Evolutionary conservation across 2,329 filamentous ascomycete genomes (phyloP).

Genomic region (Dendrostoma leiphaemia): DNA sequence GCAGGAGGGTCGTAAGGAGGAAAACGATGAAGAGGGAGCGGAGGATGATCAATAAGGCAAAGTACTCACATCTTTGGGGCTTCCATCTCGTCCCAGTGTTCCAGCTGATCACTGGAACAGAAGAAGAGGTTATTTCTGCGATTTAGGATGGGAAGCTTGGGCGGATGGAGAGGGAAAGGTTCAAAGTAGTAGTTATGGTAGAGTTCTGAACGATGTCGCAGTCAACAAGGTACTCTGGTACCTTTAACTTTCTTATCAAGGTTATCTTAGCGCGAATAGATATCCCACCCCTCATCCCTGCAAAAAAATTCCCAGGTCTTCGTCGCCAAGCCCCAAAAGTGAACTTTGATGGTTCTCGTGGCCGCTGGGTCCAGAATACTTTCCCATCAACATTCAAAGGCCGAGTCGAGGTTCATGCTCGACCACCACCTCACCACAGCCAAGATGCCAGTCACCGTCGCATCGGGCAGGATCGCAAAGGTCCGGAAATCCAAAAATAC

Average conservation of each 20-base stretch:
- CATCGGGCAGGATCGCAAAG: constrained; percentile 67
- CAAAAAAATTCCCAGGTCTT: constrained; percentile 13
- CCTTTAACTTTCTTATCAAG: constrained; percentile 8
- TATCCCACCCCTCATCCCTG: constrained; percentile 6
- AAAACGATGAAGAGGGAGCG: background rate
- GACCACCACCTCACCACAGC: constrained; percentile 23
- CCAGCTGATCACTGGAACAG: background rate
- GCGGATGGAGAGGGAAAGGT: background rate
- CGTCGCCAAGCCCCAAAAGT: background rate
- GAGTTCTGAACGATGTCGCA: no score
- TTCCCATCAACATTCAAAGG: background rate
- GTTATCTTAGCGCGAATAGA: constrained; percentile 14
- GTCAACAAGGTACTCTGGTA: no score
- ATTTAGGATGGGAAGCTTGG: background rate
- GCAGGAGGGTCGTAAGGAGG: no score
- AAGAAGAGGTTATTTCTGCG: background rate
- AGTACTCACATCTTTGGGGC: constrained; percentile 15
- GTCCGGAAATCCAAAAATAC: constrained; percentile 66
- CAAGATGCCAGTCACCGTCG: constrained; percentile 57
- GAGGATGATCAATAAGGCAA: no score
- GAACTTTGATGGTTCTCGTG: background rate
- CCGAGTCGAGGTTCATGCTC: background rate
- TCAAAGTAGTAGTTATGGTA: no score
- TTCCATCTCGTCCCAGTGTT: constrained; percentile 1
- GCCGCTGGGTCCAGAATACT: background rate